These are phyloP conservation scores for Lentinula boryana DNA, from an alignment of 768 basidiomycete genomes.

Conservation along the genomic window DNA sequence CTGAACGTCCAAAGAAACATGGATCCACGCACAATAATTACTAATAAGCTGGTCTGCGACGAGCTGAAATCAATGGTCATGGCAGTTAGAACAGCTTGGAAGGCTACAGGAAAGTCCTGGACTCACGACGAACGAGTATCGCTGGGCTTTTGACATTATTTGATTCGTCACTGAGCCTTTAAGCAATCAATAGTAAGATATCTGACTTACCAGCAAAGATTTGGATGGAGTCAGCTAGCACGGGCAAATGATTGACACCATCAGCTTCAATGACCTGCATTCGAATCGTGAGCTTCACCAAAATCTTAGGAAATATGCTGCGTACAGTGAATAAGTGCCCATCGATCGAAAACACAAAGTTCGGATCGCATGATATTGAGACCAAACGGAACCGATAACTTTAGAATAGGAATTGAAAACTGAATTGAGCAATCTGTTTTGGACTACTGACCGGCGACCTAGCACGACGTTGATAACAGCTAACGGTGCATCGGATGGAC, in stretches of 20 bases:
- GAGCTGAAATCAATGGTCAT: conserved; percentile 13
- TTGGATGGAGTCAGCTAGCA: conserved; percentile 22
- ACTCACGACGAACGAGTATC: conserved; percentile 29
- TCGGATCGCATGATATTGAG: conserved; percentile 27
- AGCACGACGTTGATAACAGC: conserved; percentile 24
- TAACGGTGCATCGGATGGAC: conserved; percentile 18
- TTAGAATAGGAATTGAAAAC: background rate
- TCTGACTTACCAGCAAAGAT: conserved; percentile 21
- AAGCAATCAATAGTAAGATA: background rate
- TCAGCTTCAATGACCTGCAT: conserved; percentile 28
- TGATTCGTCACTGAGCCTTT: conserved; percentile 9
- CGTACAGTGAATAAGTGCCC: conserved; percentile 18
- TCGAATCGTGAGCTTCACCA: background rate
- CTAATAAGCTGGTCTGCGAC: conserved; percentile 32
- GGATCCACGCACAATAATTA: conserved; percentile 32
- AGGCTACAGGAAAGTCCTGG: background rate
- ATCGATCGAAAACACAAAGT: conserved; percentile 20
- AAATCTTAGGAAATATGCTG: background rate
- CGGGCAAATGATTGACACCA: conserved; percentile 19
- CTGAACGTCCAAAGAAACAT: background rate
- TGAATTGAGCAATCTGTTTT: background rate
- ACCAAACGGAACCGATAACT: conserved; percentile 19
- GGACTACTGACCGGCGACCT: conserved; percentile 13
- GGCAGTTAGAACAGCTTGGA: too few relatives aligned
- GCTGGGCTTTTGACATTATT: conserved; percentile 19